Percentiles rank a stretch among this genome's conserved stretches.
Evolutionary conservation across 2,329 filamentous ascomycete species (phyloP).

Genomic region (Zopfia rhizophila): DNA sequence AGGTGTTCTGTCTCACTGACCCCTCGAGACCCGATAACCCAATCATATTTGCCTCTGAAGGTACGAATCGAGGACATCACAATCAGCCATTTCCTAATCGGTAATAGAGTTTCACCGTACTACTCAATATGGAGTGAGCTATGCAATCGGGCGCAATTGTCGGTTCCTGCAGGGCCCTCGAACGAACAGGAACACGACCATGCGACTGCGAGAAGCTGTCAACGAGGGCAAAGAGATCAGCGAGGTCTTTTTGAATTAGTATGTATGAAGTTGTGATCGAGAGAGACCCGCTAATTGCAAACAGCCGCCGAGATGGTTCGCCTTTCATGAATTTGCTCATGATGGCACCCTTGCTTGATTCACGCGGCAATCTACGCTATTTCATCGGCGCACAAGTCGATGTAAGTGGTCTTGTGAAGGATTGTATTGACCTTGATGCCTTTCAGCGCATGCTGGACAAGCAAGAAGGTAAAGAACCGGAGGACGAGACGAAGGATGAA

Average conservation of each 20-base stretch:
- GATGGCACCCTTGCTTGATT: slow-evolving; percentile 77
- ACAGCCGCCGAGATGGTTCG: slow-evolving; percentile 75
- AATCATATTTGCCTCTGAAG: slow-evolving; percentile 80
- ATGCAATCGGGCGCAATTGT: slow-evolving; percentile 80
- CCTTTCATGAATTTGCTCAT: slow-evolving; percentile 82
- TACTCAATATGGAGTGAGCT: slow-evolving; percentile 78
- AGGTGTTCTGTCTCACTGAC: slow-evolving; percentile 81
- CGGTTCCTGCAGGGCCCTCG: slow-evolving; percentile 80
- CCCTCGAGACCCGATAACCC: slow-evolving; percentile 78
- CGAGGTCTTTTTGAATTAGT: slow-evolving; percentile 81
- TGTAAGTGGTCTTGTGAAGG: slow-evolving; percentile 73
- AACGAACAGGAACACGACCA: slow-evolving; percentile 71
- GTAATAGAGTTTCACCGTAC: slow-evolving; percentile 76
- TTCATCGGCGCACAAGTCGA: slow-evolving; percentile 79
- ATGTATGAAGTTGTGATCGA: slow-evolving; percentile 39
- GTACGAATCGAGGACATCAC: slow-evolving; percentile 50
- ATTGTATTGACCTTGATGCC: slow-evolving; percentile 72
- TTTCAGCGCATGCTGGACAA: slow-evolving; percentile 61
- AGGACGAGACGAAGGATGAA: slow-evolving; percentile 63
- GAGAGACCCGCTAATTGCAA: not conserved
- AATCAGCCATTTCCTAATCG: slow-evolving; percentile 16
- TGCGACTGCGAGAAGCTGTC: slow-evolving; percentile 70
- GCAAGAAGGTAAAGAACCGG: slow-evolving; percentile 40
- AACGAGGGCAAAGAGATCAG: slow-evolving; percentile 73
- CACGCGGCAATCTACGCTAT: slow-evolving; percentile 72